These are phyloP conservation scores for Sarcodon sp. DNA, from an alignment of 768 basidiomycete genomes.

Conservation along the genomic window DNA sequence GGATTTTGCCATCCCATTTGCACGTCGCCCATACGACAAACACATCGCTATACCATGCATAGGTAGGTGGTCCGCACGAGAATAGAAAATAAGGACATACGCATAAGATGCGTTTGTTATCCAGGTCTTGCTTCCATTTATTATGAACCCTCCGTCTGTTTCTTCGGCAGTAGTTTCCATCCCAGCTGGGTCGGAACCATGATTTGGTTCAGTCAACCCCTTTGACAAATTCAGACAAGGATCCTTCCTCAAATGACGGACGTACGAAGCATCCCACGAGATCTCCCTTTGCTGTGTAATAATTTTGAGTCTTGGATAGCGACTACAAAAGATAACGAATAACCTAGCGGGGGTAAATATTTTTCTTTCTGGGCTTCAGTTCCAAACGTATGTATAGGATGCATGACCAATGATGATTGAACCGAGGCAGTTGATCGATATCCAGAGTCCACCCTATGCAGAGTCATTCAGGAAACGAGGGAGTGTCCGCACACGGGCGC, in stretches of 20 bases:
- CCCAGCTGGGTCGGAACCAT: slow-evolving; percentile 94
- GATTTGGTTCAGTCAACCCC: slow-evolving; percentile 95
- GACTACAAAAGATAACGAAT: slow-evolving; percentile 5
- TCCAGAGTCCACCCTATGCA: slow-evolving; percentile 78
- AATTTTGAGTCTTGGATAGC: background rate
- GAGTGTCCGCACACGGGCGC: background rate
- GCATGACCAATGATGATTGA: slow-evolving; percentile 95
- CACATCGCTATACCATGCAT: slow-evolving; percentile 43
- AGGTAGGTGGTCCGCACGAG: slow-evolving; percentile 1
- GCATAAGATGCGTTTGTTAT: slow-evolving; percentile 91
- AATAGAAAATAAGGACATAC: slow-evolving; percentile 25
- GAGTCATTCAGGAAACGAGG: slow-evolving; percentile 1
- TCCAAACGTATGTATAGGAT: slow-evolving; percentile 84
- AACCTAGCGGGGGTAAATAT: slow-evolving; percentile 77
- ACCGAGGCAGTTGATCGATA: slow-evolving; percentile 94
- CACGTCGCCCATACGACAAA: slow-evolving; percentile 93
- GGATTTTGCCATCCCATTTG: slow-evolving; percentile 85
- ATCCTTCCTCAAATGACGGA: too few species aligned
- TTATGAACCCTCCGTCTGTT: slow-evolving; percentile 68
- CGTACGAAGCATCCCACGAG: slow-evolving; percentile 86
- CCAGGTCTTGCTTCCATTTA: slow-evolving; percentile 96
- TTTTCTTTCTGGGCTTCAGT: slow-evolving; percentile 83
- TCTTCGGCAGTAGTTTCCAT: slow-evolving; percentile 93
- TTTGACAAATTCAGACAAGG: slow-evolving; percentile 15
- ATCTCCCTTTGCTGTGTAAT: slow-evolving; percentile 59